Conservation (phyloP, 2,329 filamentous ascomycete species). For the Neofusicoccum kwambonambiense region DNA sequence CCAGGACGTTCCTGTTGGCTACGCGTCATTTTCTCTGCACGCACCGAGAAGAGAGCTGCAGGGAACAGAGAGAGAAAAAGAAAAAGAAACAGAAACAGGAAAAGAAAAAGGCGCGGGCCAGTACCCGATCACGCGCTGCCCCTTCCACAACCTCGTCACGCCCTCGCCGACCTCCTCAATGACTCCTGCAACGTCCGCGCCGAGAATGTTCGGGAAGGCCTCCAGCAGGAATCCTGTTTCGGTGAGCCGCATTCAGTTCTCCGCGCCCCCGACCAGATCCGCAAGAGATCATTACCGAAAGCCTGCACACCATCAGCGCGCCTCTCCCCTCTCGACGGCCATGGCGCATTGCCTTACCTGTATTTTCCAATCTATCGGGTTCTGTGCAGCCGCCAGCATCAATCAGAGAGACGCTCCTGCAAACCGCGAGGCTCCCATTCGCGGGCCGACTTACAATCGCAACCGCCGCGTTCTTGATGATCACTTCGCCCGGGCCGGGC, state of each 20-base stretch:
- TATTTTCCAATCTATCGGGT: slow-evolving; percentile 19
- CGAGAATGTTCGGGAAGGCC: slow-evolving; percentile 36
- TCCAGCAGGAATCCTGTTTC: slow-evolving; percentile 29
- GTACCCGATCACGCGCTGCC: slow-evolving; percentile 36
- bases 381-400: neutral
- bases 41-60: neutral
- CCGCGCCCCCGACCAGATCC: too few relatives aligned
- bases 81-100: neutral
- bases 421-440: neutral
- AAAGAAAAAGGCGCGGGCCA: neutral
- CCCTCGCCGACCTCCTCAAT: slow-evolving; percentile 34
- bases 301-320: neutral
- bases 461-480: slow-evolving; percentile 26
- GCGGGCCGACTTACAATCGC: slow-evolving; percentile 11
- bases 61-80: neutral
- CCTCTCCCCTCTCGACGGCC: neutral
- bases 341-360: slow-evolving; percentile 5
- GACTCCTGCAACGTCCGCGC: slow-evolving; percentile 39
- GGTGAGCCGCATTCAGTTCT: too few relatives aligned
- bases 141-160: slow-evolving; percentile 35
- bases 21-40: too few relatives aligned
- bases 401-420: neutral
- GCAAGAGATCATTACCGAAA: neutral
- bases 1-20: slow-evolving; percentile 5
- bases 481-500: slow-evolving; percentile 24